These are phyloP conservation scores for Cercospora beticola DNA, from an alignment of 2,329 filamentous ascomycete genomes.

Conservation along the genomic window DNA sequence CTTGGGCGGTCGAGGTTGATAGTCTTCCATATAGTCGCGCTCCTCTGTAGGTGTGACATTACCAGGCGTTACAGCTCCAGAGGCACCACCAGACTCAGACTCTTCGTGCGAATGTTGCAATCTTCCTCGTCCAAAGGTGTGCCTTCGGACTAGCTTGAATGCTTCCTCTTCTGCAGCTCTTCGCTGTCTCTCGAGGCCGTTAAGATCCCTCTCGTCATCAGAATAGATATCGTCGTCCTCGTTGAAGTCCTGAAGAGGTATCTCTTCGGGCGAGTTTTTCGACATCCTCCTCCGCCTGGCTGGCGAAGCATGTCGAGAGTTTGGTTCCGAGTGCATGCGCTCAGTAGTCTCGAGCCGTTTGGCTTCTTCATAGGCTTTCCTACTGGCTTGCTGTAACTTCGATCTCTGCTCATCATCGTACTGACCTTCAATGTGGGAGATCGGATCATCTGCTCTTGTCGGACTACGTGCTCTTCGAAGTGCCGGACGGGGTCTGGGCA, in stretches of 20 bases:
- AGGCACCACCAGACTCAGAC: slow-evolving; percentile 32
- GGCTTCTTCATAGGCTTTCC: slow-evolving; percentile 38
- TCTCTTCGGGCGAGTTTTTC: slow-evolving; percentile 28
- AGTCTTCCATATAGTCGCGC: slow-evolving; percentile 55
- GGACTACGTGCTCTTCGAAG: slow-evolving; percentile 28
- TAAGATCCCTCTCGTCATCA: slow-evolving; percentile 19
- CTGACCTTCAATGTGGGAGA: slow-evolving; percentile 28
- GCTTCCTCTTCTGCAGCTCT: slow-evolving; percentile 44
- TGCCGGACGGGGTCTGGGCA: slow-evolving; percentile 34
- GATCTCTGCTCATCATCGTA: slow-evolving; percentile 27
- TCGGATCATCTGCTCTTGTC: slow-evolving; percentile 8
- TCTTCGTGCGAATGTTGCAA: slow-evolving; percentile 19
- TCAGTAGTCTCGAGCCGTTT: slow-evolving; percentile 37
- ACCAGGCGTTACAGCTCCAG: slow-evolving; percentile 40
- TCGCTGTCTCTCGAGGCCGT: slow-evolving; percentile 20
- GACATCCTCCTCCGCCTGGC: slow-evolving; percentile 10
- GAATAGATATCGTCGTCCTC: slow-evolving; percentile 32
- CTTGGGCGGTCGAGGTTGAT: slow-evolving; percentile 64
- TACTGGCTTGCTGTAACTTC: slow-evolving; percentile 29
- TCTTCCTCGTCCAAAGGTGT: slow-evolving; percentile 34
- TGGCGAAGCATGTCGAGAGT: slow-evolving; percentile 35
- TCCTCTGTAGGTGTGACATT: slow-evolving; percentile 49
- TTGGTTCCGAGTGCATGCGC: slow-evolving; percentile 31
- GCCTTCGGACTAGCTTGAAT: slow-evolving; percentile 45
- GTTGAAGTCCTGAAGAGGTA: slow-evolving; percentile 32